A percentile compares a stretch with the other conserved stretches of the same genome.
Evolutionary conservation across 768 basidiomycete species (phyloP).

Genomic region (Kwoniella newhampshirensis): DNA sequence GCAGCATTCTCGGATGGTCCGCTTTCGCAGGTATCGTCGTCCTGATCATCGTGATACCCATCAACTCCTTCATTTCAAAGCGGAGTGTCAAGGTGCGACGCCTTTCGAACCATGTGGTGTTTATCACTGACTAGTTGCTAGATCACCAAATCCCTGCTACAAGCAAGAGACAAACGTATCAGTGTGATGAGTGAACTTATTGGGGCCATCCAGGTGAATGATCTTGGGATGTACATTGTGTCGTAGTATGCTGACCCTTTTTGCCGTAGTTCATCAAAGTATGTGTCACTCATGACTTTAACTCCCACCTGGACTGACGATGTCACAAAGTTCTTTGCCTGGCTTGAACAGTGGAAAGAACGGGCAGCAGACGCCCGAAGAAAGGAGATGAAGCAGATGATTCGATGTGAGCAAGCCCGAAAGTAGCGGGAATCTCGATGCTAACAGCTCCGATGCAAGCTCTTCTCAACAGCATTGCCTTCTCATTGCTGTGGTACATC

Average conservation of each 20-base stretch:
- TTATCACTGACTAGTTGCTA: conserved; percentile 45
- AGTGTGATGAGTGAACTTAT: conserved; percentile 75
- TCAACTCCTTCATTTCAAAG: conserved; percentile 67
- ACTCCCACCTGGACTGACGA: background rate
- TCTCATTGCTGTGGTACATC: conserved; percentile 68
- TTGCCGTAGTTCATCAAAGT: conserved; percentile 70
- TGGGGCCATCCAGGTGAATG: conserved; percentile 46
- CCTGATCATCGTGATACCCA: conserved; percentile 65
- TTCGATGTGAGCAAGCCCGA: conserved; percentile 66
- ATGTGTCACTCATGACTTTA: conserved; percentile 24
- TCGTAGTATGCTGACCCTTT: too few relatives aligned
- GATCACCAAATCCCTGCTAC: conserved; percentile 43
- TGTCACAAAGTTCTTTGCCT: conserved; percentile 68
- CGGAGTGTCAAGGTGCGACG: conserved; percentile 62
- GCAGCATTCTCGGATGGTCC: conserved; percentile 62
- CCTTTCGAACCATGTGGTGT: background rate
- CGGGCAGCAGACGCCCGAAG: conserved; percentile 62
- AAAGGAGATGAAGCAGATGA: conserved; percentile 66
- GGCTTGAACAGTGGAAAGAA: conserved; percentile 71
- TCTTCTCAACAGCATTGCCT: conserved; percentile 64
- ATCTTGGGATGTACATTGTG: background rate
- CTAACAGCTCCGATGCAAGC: conserved; percentile 15
- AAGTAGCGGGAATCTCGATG: too few relatives aligned
- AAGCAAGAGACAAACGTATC: conserved; percentile 73
- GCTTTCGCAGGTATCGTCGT: conserved; percentile 77